A percentile compares a stretch with the other conserved stretches of the same genome.
Conservation (phyloP, 768 basidiomycete species). For the Pilatotrama ljubarskyi region DNA sequence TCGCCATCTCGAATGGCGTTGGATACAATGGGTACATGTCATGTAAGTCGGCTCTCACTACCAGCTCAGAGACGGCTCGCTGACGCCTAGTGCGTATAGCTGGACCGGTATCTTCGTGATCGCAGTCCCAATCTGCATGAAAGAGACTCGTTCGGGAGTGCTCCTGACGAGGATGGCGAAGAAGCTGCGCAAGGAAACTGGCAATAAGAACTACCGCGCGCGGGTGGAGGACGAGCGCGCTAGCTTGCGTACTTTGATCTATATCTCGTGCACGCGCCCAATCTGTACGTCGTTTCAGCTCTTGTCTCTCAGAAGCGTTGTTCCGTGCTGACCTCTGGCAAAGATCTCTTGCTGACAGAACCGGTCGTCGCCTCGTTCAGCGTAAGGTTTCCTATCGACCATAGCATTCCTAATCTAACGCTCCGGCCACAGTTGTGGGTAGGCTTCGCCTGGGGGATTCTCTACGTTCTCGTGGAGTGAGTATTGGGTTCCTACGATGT, state of each 20-base stretch:
- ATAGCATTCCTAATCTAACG: too few relatives aligned
- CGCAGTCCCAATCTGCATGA: constrained; percentile 54
- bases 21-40: constrained; percentile 82
- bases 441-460: constrained; percentile 74
- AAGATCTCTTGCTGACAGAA: constrained; percentile 70
- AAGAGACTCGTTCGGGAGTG: constrained; percentile 73
- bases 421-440: constrained; percentile 55
- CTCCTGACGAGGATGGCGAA: constrained; percentile 66
- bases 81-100: constrained; percentile 35
- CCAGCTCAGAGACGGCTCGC: background rate
- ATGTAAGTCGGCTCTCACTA: constrained; percentile 43
- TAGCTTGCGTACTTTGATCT: constrained; percentile 58
- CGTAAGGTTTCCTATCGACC: constrained; percentile 38
- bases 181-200: constrained; percentile 62
- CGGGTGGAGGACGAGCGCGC: constrained; percentile 63
- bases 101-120: constrained; percentile 52
- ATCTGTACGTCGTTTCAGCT: constrained; percentile 50
- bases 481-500: background rate
- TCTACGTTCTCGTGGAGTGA: constrained; percentile 67
- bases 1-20: constrained; percentile 63
- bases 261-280: constrained; percentile 69
- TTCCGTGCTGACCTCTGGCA: background rate
- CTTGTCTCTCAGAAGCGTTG: background rate
- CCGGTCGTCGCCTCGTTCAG: constrained; percentile 74
- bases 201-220: constrained; percentile 61